Conservation (phyloP, 2,329 filamentous ascomycete species). For the Xylariaceae sp. region DNA sequence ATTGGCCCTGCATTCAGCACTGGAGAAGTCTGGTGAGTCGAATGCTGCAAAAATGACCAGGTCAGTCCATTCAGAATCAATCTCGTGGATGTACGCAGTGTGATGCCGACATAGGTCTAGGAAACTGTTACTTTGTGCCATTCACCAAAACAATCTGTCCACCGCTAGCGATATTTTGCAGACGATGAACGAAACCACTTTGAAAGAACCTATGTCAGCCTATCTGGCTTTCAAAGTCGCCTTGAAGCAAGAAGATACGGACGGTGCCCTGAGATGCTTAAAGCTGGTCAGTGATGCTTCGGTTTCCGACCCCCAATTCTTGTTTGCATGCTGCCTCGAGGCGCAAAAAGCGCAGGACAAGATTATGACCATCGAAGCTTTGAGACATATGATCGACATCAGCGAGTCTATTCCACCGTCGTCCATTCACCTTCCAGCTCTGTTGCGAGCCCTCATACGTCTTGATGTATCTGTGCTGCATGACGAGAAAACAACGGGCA, state of each 20-base stretch:
- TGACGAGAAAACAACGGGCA: slow-evolving; percentile 21
- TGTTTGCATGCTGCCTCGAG: slow-evolving; percentile 78
- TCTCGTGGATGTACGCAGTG: background rate
- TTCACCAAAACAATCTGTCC: slow-evolving; percentile 52
- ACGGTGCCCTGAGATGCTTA: slow-evolving; percentile 59
- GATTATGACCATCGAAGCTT: slow-evolving; percentile 50
- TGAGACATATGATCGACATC: slow-evolving; percentile 57
- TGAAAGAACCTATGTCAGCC: slow-evolving; percentile 58
- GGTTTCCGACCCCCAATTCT: slow-evolving; percentile 52
- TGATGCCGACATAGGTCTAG: slow-evolving; percentile 39
- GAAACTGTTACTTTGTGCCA: slow-evolving; percentile 66
- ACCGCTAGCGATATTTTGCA: slow-evolving; percentile 51
- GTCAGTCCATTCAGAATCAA: slow-evolving; percentile 34
- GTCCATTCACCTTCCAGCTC: slow-evolving; percentile 54
- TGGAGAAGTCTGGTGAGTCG: slow-evolving; percentile 57
- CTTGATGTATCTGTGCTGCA: slow-evolving; percentile 42
- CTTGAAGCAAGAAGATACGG: slow-evolving; percentile 52
- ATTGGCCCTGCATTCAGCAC: slow-evolving; percentile 61
- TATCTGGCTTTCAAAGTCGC: slow-evolving; percentile 74
- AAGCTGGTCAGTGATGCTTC: slow-evolving; percentile 50
- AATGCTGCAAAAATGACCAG: slow-evolving; percentile 66
- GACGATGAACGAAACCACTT: slow-evolving; percentile 53
- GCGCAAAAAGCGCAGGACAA: slow-evolving; percentile 62
- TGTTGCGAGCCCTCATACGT: slow-evolving; percentile 58
- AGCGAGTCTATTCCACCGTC: slow-evolving; percentile 44